Conservation (phyloP, 1,139 yeast genomes). For the Yamadazyma aaseri region DNA sequence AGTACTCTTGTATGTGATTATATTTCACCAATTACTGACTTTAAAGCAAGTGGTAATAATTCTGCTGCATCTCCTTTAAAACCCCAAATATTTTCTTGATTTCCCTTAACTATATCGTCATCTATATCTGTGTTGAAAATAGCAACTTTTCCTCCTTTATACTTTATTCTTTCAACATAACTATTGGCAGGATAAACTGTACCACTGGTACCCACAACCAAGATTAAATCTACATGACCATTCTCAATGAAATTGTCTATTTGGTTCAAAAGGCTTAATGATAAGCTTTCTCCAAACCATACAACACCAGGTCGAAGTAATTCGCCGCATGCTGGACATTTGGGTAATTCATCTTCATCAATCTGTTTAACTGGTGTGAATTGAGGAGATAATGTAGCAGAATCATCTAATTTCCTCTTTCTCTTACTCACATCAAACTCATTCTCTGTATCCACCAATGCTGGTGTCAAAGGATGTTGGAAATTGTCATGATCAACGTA, state of each 20-base stretch:
- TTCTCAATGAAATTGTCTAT: conserved; percentile 72
- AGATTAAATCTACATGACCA: conserved; percentile 62
- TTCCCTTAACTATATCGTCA: conserved; percentile 37
- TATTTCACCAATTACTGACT: conserved; percentile 41
- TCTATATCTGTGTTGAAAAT: conserved; percentile 73
- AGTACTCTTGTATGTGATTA: too few species aligned
- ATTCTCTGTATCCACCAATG: conserved; percentile 42
- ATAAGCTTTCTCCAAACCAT: conserved; percentile 88
- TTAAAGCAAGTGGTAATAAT: conserved; percentile 63
- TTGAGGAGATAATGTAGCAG: conserved; percentile 40
- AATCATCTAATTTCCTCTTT: conserved; percentile 45
- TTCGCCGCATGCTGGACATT: conserved; percentile 65
- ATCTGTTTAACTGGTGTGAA: conserved; percentile 48
- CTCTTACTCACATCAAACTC: conserved; percentile 23
- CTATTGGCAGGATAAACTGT: conserved; percentile 91
- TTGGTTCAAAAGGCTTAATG: conserved; percentile 56
- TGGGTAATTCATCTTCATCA: conserved; percentile 58
- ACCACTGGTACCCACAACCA: conserved; percentile 85
- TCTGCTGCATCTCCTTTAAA: conserved; percentile 81
- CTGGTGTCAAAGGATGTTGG: conserved; percentile 62
- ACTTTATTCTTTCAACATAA: conserved; percentile 72
- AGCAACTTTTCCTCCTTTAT: conserved; percentile 79
- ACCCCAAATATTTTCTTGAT: conserved; percentile 57
- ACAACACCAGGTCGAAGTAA: conserved; percentile 84
- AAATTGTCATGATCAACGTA: conserved; percentile 53